These are phyloP conservation scores for Aspergillus clavatus DNA, from an alignment of 2,329 filamentous ascomycete genomes.

Conservation along the genomic window DNA sequence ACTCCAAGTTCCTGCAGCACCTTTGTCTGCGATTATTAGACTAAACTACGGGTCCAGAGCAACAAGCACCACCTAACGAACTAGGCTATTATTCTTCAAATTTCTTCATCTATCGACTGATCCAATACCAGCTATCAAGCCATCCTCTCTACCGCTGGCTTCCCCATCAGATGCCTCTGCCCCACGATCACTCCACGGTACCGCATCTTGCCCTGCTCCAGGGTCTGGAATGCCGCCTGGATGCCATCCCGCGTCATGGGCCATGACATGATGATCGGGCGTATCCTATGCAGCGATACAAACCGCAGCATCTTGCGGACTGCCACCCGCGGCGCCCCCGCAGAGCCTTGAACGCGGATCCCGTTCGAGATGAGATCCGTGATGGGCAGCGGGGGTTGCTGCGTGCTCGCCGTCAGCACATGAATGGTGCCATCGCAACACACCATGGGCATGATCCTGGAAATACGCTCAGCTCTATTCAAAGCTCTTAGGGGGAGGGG, in stretches of 20 bases:
- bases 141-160: neutral
- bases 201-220: slow-evolving; percentile 43
- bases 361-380: slow-evolving; percentile 53
- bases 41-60: too few relatives aligned
- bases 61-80: too few relatives aligned
- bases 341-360: slow-evolving; percentile 57
- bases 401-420: slow-evolving; percentile 19
- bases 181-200: slow-evolving; percentile 45
- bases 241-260: slow-evolving; percentile 49
- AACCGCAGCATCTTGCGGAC: slow-evolving; percentile 62
- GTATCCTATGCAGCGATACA: slow-evolving; percentile 54
- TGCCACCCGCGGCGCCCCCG: slow-evolving; percentile 58
- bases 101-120: too few relatives aligned
- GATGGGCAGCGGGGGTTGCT: slow-evolving; percentile 18
- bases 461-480: neutral
- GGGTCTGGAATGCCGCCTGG: slow-evolving; percentile 42
- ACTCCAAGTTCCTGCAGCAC: too few relatives aligned
- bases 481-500: too few relatives aligned
- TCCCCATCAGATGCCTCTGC: slow-evolving; percentile 14
- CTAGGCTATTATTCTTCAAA: too few relatives aligned
- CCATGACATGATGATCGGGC: slow-evolving; percentile 61
- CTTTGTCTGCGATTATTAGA: too few relatives aligned
- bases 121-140: too few relatives aligned
- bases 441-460: slow-evolving; percentile 16
- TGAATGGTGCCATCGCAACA: slow-evolving; percentile 22